A percentile compares a stretch with the other conserved stretches of the same genome.
Conservation (phyloP, 495 filamentous ascomycete species). For the Tuber microsphaerosporum region DNA sequence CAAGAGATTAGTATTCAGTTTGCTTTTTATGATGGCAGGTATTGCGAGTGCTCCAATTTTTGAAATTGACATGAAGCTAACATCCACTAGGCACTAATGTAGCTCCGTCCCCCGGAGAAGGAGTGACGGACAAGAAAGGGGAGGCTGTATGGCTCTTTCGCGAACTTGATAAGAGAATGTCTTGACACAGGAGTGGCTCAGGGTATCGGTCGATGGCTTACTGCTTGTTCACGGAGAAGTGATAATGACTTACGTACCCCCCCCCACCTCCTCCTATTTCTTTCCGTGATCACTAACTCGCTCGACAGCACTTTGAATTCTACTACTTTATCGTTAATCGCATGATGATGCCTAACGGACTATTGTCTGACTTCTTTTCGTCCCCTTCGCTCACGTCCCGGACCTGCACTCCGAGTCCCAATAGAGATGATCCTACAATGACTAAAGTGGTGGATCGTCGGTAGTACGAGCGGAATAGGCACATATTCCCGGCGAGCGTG, state of each 20-base stretch:
- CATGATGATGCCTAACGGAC: conserved; percentile 61
- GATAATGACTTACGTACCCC: too few relatives aligned
- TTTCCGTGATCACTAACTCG: conserved; percentile 45
- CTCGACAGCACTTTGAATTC: too few relatives aligned
- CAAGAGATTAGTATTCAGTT: conserved; percentile 90
- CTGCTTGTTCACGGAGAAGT: conserved; percentile 84
- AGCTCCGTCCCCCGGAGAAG: conserved; percentile 60
- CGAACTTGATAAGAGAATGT: conserved; percentile 52
- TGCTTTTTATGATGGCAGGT: conserved; percentile 81
- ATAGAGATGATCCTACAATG: too few relatives aligned
- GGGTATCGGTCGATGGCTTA: conserved; percentile 87
- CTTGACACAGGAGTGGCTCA: conserved; percentile 65
- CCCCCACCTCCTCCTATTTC: too few relatives aligned
- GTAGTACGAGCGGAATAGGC: conserved; percentile 96
- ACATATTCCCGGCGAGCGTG: too few relatives aligned
- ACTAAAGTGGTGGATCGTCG: conserved; percentile 93
- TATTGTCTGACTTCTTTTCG: conserved; percentile 70
- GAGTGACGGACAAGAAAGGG: conserved; percentile 81
- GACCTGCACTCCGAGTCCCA: conserved; percentile 13
- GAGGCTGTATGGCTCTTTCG: conserved; percentile 88
- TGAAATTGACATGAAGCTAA: conserved; percentile 4
- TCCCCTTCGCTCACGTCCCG: conserved; percentile 36
- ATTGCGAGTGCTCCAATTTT: not conserved
- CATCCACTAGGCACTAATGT: conserved; percentile 57
- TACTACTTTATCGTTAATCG: too few relatives aligned